Percentiles rank a stretch among this genome's conserved stretches.
These are phyloP conservation scores for Cladophialophora immunda DNA, from an alignment of 2,329 filamentous ascomycete genomes.

Conservation along the genomic window DNA sequence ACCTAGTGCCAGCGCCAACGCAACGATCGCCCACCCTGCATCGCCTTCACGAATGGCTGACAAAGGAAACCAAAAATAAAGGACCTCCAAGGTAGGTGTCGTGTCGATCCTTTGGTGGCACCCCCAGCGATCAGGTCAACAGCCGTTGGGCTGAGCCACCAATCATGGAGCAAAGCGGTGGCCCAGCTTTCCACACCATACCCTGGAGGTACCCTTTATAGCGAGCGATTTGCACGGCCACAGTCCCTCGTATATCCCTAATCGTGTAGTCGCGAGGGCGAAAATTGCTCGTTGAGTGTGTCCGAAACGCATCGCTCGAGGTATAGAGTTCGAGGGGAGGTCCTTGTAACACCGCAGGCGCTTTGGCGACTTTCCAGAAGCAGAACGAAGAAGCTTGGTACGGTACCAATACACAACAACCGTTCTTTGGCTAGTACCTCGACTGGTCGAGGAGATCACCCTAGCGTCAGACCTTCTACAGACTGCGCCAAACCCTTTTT, in stretches of 20 bases:
- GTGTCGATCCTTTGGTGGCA: conserved; percentile 9
- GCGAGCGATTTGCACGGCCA: conserved; percentile 2
- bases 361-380: conserved; percentile 2
- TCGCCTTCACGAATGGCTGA: conserved; percentile 19
- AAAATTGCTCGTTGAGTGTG: background rate
- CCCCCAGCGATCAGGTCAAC: background rate
- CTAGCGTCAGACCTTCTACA: background rate
- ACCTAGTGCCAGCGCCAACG: conserved; percentile 19
- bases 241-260: background rate
- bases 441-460: conserved; percentile 1
- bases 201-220: background rate
- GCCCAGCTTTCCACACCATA: background rate
- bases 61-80: conserved; percentile 34
- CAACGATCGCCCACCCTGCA: conserved; percentile 29
- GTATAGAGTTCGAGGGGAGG: background rate
- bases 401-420: background rate
- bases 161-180: background rate
- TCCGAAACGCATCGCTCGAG: background rate
- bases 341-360: background rate
- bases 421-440: background rate
- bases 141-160: background rate
- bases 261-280: background rate
- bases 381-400: conserved; percentile 6
- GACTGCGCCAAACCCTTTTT: conserved; percentile 6
- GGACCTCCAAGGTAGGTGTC: background rate